Evolutionary conservation across 176 grass and related monocot species (phyloP).

Genomic region (Musa itinerans): DNA sequence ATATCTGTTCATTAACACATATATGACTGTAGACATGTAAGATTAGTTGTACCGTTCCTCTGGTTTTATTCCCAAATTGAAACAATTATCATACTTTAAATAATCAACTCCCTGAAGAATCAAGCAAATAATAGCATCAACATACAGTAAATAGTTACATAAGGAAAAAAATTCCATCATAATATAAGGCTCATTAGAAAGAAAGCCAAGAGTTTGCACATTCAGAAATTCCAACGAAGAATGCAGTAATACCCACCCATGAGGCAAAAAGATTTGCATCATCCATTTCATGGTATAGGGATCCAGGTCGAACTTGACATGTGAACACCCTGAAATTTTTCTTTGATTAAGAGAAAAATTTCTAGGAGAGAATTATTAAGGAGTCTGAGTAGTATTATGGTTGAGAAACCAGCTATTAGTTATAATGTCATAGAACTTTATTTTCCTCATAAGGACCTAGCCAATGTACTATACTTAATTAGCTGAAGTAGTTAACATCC

Average conservation of each 20-base stretch:
- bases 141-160: no score
- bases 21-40: background rate
- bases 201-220: background rate
- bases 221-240: constrained; percentile 2
- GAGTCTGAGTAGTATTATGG: background rate
- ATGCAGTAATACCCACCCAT: constrained; percentile 47
- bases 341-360: constrained; percentile 7
- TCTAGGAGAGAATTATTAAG: background rate
- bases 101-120: constrained; percentile 68
- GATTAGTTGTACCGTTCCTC: constrained; percentile 40
- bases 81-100: constrained; percentile 93
- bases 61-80: constrained; percentile 81
- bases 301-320: constrained; percentile 95
- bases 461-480: background rate
- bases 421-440: background rate
- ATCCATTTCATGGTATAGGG: constrained; percentile 57
- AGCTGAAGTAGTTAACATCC: background rate
- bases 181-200: background rate
- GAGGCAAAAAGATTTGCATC: constrained; percentile 81
- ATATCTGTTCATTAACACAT: background rate
- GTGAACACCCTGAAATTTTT: constrained; percentile 61
- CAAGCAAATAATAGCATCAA: background rate
- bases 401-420: background rate
- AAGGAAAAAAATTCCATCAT: background rate
- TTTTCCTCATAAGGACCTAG: background rate